phyloP scores from a whole-genome alignment of 371 early-diverging fungal species.

The Actinomortierella wolfii region DNA sequence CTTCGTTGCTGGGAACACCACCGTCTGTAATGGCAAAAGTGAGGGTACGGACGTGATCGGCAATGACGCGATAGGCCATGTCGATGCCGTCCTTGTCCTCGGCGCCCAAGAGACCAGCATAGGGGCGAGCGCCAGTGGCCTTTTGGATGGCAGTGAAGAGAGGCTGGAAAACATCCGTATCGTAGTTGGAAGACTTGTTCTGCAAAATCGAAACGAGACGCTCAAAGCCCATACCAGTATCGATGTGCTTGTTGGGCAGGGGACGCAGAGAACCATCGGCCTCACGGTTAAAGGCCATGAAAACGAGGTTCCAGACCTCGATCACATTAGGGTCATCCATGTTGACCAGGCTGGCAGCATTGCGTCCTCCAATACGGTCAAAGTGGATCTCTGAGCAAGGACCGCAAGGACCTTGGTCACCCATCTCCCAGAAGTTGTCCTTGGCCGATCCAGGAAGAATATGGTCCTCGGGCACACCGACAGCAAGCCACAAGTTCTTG shows the following conservation, averaged over 20 bases:
- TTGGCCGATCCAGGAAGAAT: constrained; percentile 92
- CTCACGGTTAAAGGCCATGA: constrained; percentile 99
- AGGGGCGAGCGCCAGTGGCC: constrained; percentile 84
- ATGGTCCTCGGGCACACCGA: constrained; percentile 85
- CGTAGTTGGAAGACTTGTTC: constrained; percentile 97
- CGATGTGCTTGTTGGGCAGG: constrained; percentile 97
- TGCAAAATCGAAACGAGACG: constrained; percentile 97
- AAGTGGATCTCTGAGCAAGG: constrained; percentile 99
- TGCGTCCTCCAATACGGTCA: constrained; percentile 97
- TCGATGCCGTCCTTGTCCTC: constrained; percentile 95
- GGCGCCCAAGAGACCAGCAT: constrained; percentile 86
- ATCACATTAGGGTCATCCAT: constrained; percentile 99
- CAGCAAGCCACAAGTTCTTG: constrained; percentile 90
- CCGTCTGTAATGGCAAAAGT: constrained; percentile 98
- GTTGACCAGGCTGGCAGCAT: constrained; percentile 96
- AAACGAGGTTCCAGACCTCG: constrained; percentile 99
- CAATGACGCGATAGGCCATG: constrained; percentile 99
- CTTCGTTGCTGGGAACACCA: constrained; percentile 97
- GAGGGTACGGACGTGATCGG: constrained; percentile 99
- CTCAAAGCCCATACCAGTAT: constrained; percentile 99
- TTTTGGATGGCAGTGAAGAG: constrained; percentile 87
- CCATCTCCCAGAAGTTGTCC: constrained; percentile 99
- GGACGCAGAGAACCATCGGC: constrained; percentile 87
- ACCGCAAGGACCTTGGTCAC: constrained; percentile 99
- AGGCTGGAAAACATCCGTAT: constrained; percentile 94